Evolutionary conservation across 164 flowering plant genomes (phyloP), one percentile per base, ranked within the genome.

Genomic region (Litsea cubeba): DNA sequence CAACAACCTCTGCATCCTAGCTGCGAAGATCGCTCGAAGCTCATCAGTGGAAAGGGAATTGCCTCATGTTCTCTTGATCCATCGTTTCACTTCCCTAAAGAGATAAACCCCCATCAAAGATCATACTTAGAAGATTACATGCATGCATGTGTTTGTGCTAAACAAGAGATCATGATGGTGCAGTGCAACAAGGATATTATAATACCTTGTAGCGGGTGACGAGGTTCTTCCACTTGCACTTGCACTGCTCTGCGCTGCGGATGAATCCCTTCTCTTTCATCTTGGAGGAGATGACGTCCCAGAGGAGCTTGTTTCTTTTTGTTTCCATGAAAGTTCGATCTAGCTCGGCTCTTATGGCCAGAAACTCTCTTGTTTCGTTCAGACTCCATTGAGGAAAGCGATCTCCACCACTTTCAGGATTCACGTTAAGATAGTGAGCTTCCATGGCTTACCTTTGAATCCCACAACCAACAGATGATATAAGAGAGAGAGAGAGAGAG

Each of bases 211-310:
- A 90, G 11, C 98, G 86, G 6, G 97, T 91, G 69, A 90, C 93
- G 24, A 94, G 91, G 78, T 91, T 91, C 71, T 91, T 94, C 98
- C 98, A 94, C 83, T 94, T 94, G 88, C 94, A 94, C 86, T 94
- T 94, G 87, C 98, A 94, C 95, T 94, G 98, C 26, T 91, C 98
- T 0, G 98, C 74, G 84, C 95, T 94, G 10, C 98, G 91, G 82
- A 72, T 75, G 72, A 71, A 91, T 24, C 97, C 97, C 78, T 81
- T 90, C 50, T 94, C 98, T 65, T 79, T 90, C 98, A 94, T 90
- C 80, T 78, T 84, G 2, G 83, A 81, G 26, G 98, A 81, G 25
- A 91, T 84, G 5, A 89, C 87, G 74, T 90, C 97, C 98, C 98
- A 94, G 0, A 94, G 83, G 68, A 84, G 81, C 82, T 90, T 92